These are phyloP conservation scores for Rhododendron mucronatum DNA, from an alignment of 148 eudicot species.

Conservation along the genomic window DNA sequence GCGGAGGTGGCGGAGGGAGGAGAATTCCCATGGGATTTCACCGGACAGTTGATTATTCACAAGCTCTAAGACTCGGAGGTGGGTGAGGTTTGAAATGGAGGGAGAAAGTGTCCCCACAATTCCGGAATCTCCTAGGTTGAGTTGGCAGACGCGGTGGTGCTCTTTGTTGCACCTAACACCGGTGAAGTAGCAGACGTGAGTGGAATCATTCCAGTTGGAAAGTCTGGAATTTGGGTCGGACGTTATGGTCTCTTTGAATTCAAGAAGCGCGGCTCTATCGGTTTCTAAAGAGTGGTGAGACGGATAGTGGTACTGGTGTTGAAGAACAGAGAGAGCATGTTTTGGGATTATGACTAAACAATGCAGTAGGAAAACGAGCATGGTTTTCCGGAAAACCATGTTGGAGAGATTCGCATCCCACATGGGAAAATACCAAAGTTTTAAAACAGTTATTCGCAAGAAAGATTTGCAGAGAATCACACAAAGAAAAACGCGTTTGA, in stretches of 20 bases:
- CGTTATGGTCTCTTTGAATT: conserved; percentile 18
- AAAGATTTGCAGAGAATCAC: too few species aligned
- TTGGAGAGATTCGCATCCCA: not conserved
- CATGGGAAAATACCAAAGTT: not conserved
- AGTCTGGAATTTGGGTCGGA: conserved; percentile 22
- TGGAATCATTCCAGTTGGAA: conserved; percentile 30
- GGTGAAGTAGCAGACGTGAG: not conserved
- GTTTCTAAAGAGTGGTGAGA: conserved; percentile 21
- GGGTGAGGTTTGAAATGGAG: too few species aligned
- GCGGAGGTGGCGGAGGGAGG: conserved; percentile 19
- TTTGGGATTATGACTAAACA: not conserved
- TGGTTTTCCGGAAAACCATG: conserved; percentile 17
- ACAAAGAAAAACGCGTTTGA: too few species aligned
- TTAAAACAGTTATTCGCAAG: too few species aligned
- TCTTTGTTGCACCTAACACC: too few species aligned
- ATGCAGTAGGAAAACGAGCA: conserved; percentile 8
- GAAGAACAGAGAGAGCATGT: conserved; percentile 7
- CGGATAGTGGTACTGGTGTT: not conserved
- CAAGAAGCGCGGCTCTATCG: conserved; percentile 34
- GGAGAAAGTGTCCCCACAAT: too few species aligned
- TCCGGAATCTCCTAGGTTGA: too few species aligned
- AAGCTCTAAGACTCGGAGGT: not conserved
- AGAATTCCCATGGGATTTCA: conserved; percentile 9
- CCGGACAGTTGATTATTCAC: too few species aligned
- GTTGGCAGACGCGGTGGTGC: too few species aligned